Base-by-base conservation (phyloP, 176 grass and related monocot species). In the Miscanthus lutarioriparius region DNA sequence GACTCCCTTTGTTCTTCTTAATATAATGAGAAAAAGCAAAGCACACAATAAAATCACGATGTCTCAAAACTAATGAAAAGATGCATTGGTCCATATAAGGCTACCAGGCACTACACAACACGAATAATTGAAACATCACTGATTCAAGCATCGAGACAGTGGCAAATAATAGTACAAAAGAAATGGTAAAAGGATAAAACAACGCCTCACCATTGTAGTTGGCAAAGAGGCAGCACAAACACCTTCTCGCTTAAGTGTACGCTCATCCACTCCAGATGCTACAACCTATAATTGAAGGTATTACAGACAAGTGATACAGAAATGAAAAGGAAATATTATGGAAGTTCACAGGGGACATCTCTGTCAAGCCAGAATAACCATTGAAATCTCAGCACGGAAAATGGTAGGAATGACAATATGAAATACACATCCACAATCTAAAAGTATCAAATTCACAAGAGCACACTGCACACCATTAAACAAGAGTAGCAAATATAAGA, bases 201-300 rank as follows among this genome's bases (percentile, higher is more conserved):
- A 17, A 79, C 12, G 14, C 1, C 33, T 88, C 49, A 95, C 96
- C 89, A 98, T 98, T 81, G 93, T 98, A 87, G 96, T 98, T 73
- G 96, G 96, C 77, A 98, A 88, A 89, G 96, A 98, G 65, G 96
- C 96, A 45, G 93, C 96, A 79, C 96, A 98, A 83, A 98, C 96
- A 82, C 96, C 96, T 83, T 98, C 96, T 54, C 96, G 81, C 70
- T 98, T 98, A 53, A 98, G 91, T 40, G 96, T 98, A 25, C 89
- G 92, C 62, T 98, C 96, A 56, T 98, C 93, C 63, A 98, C 89
- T 72, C 96, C 93, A 82, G 96, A 98, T 79, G 96, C 96, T 67
- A 98, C 93, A 80, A 98, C 96, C 96, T 98, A 82, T 53, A 75
- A 70, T 65, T 47, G 35, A 26, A 69, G 16, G 36, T n/a, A 39